phyloP scores from a whole-genome alignment of 2,329 filamentous ascomycete genomes.

The Pseudogymnoascus sp. region DNA sequence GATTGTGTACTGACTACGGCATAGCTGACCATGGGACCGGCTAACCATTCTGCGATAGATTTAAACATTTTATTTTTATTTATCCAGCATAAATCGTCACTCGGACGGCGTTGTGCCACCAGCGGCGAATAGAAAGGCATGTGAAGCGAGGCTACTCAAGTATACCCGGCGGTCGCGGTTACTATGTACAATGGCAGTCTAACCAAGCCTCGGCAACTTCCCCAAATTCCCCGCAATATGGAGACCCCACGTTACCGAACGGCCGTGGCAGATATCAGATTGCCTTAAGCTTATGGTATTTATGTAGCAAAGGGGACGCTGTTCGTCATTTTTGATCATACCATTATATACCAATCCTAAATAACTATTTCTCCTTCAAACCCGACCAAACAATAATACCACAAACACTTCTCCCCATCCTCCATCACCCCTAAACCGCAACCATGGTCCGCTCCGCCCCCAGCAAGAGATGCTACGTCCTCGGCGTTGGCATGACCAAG shows the following conservation, averaged over 20 bases:
- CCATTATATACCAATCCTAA: background rate
- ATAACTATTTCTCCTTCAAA: background rate
- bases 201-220: constrained; percentile 2
- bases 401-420: background rate
- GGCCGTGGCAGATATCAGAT: background rate
- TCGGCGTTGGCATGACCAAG: constrained; percentile 98
- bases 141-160: background rate
- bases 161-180: background rate
- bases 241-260: background rate
- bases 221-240: background rate
- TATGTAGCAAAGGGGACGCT: background rate
- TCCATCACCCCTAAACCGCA: background rate
- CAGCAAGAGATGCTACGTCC: constrained; percentile 59
- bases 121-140: background rate
- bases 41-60: background rate
- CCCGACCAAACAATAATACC: background rate
- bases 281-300: background rate
- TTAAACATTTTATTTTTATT: background rate
- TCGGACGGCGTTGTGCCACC: background rate
- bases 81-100: background rate
- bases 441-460: background rate
- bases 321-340: background rate
- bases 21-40: background rate
- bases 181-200: background rate
- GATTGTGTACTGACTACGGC: background rate